phyloP scores from a whole-genome alignment of 371 early-diverging fungal genomes.

The Saksenaea oblongispora region DNA sequence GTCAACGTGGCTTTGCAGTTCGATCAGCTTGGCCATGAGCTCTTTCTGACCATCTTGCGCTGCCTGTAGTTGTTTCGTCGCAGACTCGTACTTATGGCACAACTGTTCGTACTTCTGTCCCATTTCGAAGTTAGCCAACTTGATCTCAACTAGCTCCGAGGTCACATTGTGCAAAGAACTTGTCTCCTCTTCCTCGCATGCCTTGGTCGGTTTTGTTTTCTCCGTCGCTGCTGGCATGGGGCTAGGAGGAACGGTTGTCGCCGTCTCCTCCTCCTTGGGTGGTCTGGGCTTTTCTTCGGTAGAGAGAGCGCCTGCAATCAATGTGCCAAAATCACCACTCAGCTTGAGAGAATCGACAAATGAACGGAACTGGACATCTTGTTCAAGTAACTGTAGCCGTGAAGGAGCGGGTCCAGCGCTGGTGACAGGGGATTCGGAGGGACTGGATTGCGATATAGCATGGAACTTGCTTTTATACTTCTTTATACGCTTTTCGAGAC shows the following conservation, averaged over 20 bases:
- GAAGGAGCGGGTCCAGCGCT: constrained; percentile 1
- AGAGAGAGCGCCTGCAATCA: constrained; percentile 42
- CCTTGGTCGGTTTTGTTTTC: background rate
- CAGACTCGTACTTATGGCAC: constrained; percentile 40
- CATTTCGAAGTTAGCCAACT: constrained; percentile 46
- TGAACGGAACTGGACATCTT: constrained; percentile 30
- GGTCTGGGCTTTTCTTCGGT: background rate
- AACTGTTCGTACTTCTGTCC: constrained; percentile 40
- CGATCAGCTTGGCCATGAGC: constrained; percentile 28
- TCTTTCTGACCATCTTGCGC: constrained; percentile 28
- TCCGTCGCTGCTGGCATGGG: background rate
- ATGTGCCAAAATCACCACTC: constrained; percentile 44
- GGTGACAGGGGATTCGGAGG: background rate
- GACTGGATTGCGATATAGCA: background rate
- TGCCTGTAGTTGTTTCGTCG: constrained; percentile 20
- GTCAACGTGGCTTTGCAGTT: constrained; percentile 26
- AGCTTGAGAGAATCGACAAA: constrained; percentile 38
- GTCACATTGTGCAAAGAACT: constrained; percentile 22
- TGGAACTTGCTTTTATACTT: constrained; percentile 23
- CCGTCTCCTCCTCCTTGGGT: background rate
- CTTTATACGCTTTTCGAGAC: constrained; percentile 20
- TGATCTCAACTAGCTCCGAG: constrained; percentile 29
- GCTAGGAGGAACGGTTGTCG: background rate
- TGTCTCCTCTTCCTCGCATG: constrained; percentile 1
- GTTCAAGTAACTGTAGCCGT: constrained; percentile 22